Evolutionary conservation across 192 early-diverging fungal genomes (phyloP).

Genomic region (Backusella morwellensis): DNA sequence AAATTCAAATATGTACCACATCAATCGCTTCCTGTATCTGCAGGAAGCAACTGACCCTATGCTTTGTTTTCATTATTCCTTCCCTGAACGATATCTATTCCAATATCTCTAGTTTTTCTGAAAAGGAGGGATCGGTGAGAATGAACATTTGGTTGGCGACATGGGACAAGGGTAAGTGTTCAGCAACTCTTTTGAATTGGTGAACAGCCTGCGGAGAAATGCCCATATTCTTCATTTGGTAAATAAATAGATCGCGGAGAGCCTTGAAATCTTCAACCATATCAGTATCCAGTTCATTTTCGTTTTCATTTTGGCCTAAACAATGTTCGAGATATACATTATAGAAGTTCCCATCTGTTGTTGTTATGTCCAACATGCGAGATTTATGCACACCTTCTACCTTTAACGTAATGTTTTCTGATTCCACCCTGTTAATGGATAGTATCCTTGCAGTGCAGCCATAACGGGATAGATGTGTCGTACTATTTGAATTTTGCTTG

Average conservation of each 20-base stretch:
- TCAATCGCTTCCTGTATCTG: background rate
- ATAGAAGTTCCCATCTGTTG: slow-evolving; percentile 35
- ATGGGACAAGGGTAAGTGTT: slow-evolving; percentile 47
- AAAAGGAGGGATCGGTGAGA: slow-evolving; percentile 62
- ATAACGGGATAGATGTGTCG: slow-evolving; percentile 33
- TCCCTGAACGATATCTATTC: slow-evolving; percentile 48
- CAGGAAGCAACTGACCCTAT: background rate
- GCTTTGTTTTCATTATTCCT: slow-evolving; percentile 33
- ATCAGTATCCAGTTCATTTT: background rate
- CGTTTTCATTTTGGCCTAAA: slow-evolving; percentile 28
- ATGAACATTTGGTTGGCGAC: slow-evolving; percentile 65
- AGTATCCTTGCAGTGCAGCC: slow-evolving; percentile 52
- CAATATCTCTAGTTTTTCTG: slow-evolving; percentile 67
- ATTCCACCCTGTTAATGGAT: slow-evolving; percentile 30
- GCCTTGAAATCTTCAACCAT: background rate
- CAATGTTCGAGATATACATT: slow-evolving; percentile 50
- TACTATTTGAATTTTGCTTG: background rate
- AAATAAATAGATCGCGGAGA: background rate
- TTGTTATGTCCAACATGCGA: slow-evolving; percentile 45
- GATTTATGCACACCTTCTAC: slow-evolving; percentile 64
- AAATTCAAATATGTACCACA: background rate
- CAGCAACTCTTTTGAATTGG: slow-evolving; percentile 59
- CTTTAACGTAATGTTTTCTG: slow-evolving; percentile 46
- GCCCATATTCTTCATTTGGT: background rate
- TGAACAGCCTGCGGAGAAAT: slow-evolving; percentile 28